Evolutionary conservation across 495 filamentous ascomycete species (phyloP), one percentile per base, ranked within the genome.

Genomic region (Clavariopsis aquatica): DNA sequence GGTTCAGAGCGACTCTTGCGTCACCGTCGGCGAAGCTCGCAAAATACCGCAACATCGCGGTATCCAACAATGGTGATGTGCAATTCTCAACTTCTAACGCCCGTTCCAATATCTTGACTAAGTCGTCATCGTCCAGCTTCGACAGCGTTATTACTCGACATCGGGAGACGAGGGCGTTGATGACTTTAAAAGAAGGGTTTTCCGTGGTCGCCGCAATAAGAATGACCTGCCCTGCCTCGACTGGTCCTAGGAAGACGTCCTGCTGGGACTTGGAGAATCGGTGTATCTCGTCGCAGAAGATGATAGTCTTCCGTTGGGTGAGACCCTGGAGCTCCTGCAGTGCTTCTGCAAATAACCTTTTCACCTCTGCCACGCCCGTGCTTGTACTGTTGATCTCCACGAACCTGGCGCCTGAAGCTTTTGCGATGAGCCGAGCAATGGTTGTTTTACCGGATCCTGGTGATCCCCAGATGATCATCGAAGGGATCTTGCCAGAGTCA

Each of bases 201-300:
- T 98, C 94, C 1, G 94, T 98, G 9, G 94, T 98, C 26, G 94
- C 94, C 26, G 92, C 94, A 65, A 97, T 96, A 43, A 98, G 80
- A 7, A 91, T 96, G 68, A 98, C 86, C 31, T 90, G 88, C 9
- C 94, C 94, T 10, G 88, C 87, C 71, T 98, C 94, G 2, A 98
- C 94, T 0, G 93, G 93, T 4, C 89, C 92, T 9, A 98, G 76
- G 67, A 98, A 98, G 1, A 96, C 90, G 77, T 98, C 94, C 67
- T 98, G 94, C 74, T 98, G 94, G 0, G 86, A 79, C 73, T 96
- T 98, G 52, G 84, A 89, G 78, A 98, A 97, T 4, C 93, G 84
- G 74, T 98, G 93, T 57, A 98, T 96, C 76, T 98, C 93, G 75
- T 98, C 93, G 78, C 93, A 97, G 76, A 98, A 98, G 65, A 98